Evolutionary conservation across 345 rosid genomes (phyloP).

Genomic region (Clarkia xantiana): DNA sequence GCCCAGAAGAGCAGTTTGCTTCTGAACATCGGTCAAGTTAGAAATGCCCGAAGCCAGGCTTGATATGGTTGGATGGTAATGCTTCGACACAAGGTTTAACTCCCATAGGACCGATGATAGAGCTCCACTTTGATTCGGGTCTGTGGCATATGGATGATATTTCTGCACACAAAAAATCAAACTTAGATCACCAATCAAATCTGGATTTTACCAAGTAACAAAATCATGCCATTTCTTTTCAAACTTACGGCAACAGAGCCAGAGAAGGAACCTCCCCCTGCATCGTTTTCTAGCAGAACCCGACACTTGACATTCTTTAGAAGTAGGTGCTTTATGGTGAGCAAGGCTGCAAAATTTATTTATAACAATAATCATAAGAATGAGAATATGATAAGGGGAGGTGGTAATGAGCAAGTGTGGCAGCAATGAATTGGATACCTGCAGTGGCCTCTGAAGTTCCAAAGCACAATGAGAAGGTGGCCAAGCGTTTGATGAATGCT

Average conservation of each 20-base stretch:
- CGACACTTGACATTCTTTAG: conserved; percentile 78
- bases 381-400: background rate
- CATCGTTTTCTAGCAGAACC: conserved; percentile 84
- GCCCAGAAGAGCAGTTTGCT: conserved; percentile 38
- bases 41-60: conserved; percentile 40
- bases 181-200: background rate
- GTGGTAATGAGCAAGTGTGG: background rate
- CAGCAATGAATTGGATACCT: conserved; percentile 24
- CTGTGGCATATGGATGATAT: conserved; percentile 67
- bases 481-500: conserved; percentile 83
- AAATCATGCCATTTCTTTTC: background rate
- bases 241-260: conserved; percentile 67
- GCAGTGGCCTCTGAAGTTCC: conserved; percentile 90
- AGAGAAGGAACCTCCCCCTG: conserved; percentile 93
- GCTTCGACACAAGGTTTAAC: conserved; percentile 58
- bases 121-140: conserved; percentile 88
- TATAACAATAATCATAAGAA: background rate
- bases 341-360: conserved; percentile 42
- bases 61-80: conserved; percentile 68
- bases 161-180: conserved; percentile 32
- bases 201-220: background rate
- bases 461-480: conserved; percentile 65
- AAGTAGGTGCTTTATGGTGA: conserved; percentile 68
- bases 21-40: conserved; percentile 43
- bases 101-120: conserved; percentile 95